A percentile compares a stretch with the other conserved stretches of the same genome.
These are phyloP conservation scores for Pseudomicrostroma phylloplanum DNA, from an alignment of 1,284 basidiomycete genomes.

Conservation along the genomic window DNA sequence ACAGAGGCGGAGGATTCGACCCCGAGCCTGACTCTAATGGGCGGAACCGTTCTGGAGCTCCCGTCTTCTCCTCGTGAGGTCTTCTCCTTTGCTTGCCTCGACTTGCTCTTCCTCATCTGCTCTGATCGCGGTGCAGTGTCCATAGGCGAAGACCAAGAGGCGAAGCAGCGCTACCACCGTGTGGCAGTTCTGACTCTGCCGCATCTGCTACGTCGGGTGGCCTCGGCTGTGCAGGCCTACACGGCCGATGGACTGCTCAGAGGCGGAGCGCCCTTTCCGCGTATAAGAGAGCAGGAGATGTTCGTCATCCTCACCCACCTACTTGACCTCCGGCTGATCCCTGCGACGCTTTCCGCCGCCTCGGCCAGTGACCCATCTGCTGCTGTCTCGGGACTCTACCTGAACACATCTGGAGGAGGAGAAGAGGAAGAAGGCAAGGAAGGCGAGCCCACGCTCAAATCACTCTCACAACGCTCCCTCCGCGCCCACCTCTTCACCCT, in stretches of 20 bases:
- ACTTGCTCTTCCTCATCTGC: slow-evolving; percentile 74
- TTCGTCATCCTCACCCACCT: slow-evolving; percentile 62
- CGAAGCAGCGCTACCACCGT: slow-evolving; percentile 57
- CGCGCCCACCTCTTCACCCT: slow-evolving; percentile 4
- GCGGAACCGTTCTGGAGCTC: background rate
- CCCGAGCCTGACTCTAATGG: background rate
- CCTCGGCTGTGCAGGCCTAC: slow-evolving; percentile 64
- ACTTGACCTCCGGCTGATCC: slow-evolving; percentile 17
- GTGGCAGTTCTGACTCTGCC: slow-evolving; percentile 67
- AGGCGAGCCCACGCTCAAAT: background rate
- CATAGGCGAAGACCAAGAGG: background rate
- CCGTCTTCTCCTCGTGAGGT: slow-evolving; percentile 64
- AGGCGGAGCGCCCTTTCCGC: slow-evolving; percentile 56
- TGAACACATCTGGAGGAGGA: background rate
- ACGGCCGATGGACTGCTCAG: slow-evolving; percentile 74
- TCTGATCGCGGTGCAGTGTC: slow-evolving; percentile 49
- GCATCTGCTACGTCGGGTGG: slow-evolving; percentile 67
- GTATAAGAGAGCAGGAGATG: slow-evolving; percentile 77
- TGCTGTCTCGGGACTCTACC: background rate
- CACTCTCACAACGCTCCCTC: background rate
- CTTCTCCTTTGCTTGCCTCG: slow-evolving; percentile 90
- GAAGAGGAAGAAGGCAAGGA: background rate
- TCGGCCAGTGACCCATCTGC: background rate
- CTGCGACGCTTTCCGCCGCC: slow-evolving; percentile 7
- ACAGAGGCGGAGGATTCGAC: background rate